phyloP scores from a whole-genome alignment of 176 grass and related monocot species.

The Tuctoria greenei region DNA sequence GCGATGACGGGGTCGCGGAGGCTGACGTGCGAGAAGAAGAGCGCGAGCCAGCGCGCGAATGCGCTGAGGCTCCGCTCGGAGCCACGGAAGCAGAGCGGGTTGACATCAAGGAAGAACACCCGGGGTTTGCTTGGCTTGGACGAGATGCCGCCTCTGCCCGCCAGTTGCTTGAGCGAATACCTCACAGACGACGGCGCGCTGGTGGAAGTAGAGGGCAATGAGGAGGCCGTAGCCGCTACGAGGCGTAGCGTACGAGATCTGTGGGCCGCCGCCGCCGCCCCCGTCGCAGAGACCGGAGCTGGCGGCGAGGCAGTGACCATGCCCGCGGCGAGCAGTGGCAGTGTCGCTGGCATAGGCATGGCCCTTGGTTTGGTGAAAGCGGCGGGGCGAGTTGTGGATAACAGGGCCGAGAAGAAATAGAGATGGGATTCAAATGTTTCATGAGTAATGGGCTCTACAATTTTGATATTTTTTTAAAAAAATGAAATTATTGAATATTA shows the following conservation, averaged over 20 bases:
- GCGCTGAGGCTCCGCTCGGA: slow-evolving; percentile 59
- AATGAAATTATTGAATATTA: too few relatives aligned
- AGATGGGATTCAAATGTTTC: neutral
- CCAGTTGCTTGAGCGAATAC: slow-evolving; percentile 60
- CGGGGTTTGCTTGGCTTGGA: slow-evolving; percentile 27
- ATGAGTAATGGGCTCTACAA: neutral
- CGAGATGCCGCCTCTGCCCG: slow-evolving; percentile 17
- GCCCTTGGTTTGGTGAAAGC: neutral
- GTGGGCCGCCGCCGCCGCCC: neutral
- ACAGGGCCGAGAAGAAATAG: neutral
- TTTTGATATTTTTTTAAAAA: neutral
- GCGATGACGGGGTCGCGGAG: slow-evolving; percentile 68
- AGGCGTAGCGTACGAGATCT: neutral
- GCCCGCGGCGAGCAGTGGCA: slow-evolving; percentile 34
- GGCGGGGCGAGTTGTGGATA: slow-evolving; percentile 23
- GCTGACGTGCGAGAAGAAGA: slow-evolving; percentile 83
- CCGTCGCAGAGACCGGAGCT: slow-evolving; percentile 4
- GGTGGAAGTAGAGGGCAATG: slow-evolving; percentile 23
- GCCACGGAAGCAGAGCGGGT: slow-evolving; percentile 68
- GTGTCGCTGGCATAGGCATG: slow-evolving; percentile 3
- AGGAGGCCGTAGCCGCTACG: neutral
- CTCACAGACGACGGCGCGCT: slow-evolving; percentile 6
- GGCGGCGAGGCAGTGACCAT: slow-evolving; percentile 20
- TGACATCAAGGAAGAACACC: slow-evolving; percentile 81
- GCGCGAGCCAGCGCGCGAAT: slow-evolving; percentile 69